Evolutionary conservation across 2,329 filamentous ascomycete genomes (phyloP), one percentile per base, ranked within the genome.

Genomic region (Pochonia chlamydosporia): DNA sequence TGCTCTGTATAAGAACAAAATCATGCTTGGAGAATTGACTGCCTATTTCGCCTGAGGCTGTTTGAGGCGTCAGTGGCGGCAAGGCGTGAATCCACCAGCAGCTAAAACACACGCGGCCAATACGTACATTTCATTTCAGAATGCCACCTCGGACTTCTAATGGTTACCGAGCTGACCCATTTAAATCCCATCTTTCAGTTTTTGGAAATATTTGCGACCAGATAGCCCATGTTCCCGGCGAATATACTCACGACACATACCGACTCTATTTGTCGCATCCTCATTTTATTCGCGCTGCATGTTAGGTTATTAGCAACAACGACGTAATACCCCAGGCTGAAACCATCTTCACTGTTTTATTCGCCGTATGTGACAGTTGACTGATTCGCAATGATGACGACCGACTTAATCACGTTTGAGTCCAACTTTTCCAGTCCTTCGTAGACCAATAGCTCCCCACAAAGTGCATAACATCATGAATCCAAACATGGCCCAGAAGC

Each of bases 401-500:
- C 31, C 28, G 13, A 10, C 3, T 44, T 48, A 69, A 47, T 70
- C 66, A n/a, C 57, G 59, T 56, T 76, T 76, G 49, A 76, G 48
- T 0, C 73, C 74, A 48, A 77, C 64, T 46, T 63, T 72, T 3
- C 73, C 72, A 25, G 68, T 66, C 47, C 61, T 67, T 28, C 67
- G 57, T 28, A 76, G 49, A 0, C 72, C 73, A 23, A 66, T 59
- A 0, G 54, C 62, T 4, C 70, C 67, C 44, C 76, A 54, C 0
- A 60, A 51, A 41, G 60, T 65, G 33, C 66, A 66, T 8, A 66
- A 26, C n/a, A 75, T 48, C 64, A 74, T 74, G 14, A 68, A 63
- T 0, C 56, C 73, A 61, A 76, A 75, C 58, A 70, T 69, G 0
- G 68, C 62, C 75, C 74, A 78, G 53, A 76, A 78, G 2, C 67